phyloP scores from a whole-genome alignment of 768 basidiomycete species.

The Leccinum imitatum region DNA sequence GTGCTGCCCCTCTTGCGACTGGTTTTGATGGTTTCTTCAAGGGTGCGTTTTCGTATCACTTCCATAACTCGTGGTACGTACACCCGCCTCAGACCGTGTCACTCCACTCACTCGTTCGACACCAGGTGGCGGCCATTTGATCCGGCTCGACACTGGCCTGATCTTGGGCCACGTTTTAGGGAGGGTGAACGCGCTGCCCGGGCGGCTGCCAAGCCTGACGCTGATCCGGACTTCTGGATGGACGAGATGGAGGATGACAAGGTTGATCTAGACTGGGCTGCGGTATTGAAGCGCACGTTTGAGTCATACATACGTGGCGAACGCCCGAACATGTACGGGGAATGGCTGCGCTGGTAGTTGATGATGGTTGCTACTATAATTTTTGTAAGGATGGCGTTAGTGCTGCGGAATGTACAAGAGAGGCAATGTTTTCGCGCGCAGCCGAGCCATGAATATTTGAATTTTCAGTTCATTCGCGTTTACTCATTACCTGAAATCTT shows the following conservation, averaged over 20 bases:
- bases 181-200: conserved; percentile 71
- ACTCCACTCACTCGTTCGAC: neutral
- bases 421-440: conserved; percentile 29
- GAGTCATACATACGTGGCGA: conserved; percentile 87
- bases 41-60: conserved; percentile 92
- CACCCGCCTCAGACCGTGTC: neutral
- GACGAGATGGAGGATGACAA: conserved; percentile 48
- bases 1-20: conserved; percentile 77
- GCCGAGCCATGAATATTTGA: neutral
- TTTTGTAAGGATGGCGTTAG: neutral
- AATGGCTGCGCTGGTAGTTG: conserved; percentile 44
- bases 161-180: conserved; percentile 77
- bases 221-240: conserved; percentile 26
- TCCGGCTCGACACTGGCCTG: conserved; percentile 83
- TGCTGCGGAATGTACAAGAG: conserved; percentile 28
- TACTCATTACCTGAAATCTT: conserved; percentile 14
- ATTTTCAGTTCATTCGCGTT: conserved; percentile 19
- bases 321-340: conserved; percentile 91
- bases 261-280: conserved; percentile 81
- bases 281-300: conserved; percentile 92
- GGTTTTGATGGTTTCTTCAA: conserved; percentile 92
- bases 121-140: conserved; percentile 94
- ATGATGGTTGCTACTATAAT: no score
- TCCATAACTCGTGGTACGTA: conserved; percentile 84
- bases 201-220: conserved; percentile 21